Percentiles rank a stretch among this genome's conserved stretches.
These are phyloP conservation scores for Pleurotus giganteus DNA, from an alignment of 768 basidiomycete genomes.

Conservation along the genomic window DNA sequence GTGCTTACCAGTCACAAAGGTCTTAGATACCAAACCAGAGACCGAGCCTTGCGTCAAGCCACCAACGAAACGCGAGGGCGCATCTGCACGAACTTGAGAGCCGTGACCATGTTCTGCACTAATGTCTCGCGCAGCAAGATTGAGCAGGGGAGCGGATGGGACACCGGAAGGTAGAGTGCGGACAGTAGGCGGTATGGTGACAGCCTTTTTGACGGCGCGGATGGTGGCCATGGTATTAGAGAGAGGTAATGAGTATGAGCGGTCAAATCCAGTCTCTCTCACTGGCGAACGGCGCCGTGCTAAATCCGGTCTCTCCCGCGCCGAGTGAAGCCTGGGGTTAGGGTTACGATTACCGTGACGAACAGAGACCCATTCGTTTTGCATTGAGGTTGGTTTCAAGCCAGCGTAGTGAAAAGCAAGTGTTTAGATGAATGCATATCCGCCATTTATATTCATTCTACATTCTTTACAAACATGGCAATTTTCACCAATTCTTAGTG, in stretches of 20 bases:
- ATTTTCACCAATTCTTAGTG: constrained; percentile 30
- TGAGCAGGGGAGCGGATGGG: constrained; percentile 73
- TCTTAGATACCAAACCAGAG: constrained; percentile 62
- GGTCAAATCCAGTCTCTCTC: constrained; percentile 20
- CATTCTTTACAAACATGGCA: too few species aligned
- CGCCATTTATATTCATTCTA: too few species aligned
- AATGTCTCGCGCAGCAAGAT: constrained; percentile 66
- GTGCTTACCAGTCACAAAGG: constrained; percentile 58
- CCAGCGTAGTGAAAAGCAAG: constrained; percentile 5
- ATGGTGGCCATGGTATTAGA: constrained; percentile 60
- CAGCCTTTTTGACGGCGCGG: constrained; percentile 76
- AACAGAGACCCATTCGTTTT: constrained; percentile 11
- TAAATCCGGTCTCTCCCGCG: constrained; percentile 36
- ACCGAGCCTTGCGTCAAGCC: constrained; percentile 46
- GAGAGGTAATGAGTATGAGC: constrained; percentile 28
- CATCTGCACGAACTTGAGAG: constrained; percentile 62
- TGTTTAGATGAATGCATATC: too few species aligned
- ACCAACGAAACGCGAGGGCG: constrained; percentile 61
- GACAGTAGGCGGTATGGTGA: constrained; percentile 80
- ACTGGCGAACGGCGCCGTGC: constrained; percentile 8
- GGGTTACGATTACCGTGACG: background rate
- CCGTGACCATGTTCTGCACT: constrained; percentile 54
- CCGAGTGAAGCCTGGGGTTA: constrained; percentile 28
- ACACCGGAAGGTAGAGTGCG: constrained; percentile 78
- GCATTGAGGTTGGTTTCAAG: background rate